A percentile compares a stretch with the other conserved stretches of the same genome.
These are phyloP conservation scores for Phytopythium oedochilum DNA, from an alignment of 352 stramenopile species.

Conservation along the genomic window DNA sequence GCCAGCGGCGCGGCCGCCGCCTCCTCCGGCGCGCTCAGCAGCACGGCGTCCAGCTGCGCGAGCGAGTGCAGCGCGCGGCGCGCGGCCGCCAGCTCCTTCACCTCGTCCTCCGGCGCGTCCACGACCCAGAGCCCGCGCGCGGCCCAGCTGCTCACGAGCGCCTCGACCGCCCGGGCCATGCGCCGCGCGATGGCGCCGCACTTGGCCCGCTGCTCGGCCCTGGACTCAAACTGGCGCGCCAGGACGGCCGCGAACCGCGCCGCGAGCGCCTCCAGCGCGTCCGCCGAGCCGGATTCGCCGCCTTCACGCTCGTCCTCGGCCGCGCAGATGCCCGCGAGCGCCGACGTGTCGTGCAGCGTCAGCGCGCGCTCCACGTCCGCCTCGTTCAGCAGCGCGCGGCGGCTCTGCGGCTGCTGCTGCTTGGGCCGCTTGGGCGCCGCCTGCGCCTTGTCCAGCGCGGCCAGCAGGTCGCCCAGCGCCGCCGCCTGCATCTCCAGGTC, in stretches of 20 bases:
- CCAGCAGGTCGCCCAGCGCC: constrained; percentile 27
- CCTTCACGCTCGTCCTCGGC: constrained; percentile 3
- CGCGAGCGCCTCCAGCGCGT: constrained; percentile 16
- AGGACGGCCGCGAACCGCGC: constrained; percentile 29
- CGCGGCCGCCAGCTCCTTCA: constrained; percentile 26
- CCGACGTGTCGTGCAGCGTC: constrained; percentile 14
- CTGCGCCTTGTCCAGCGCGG: constrained; percentile 23
- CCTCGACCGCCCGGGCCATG: constrained; percentile 6
- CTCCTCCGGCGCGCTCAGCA: not conserved
- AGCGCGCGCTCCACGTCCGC: constrained; percentile 50
- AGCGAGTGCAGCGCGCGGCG: constrained; percentile 38
- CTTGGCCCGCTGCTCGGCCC: constrained; percentile 25
- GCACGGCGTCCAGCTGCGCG: constrained; percentile 26
- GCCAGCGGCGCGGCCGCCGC: constrained; percentile 3
- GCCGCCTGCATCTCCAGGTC: constrained; percentile 24
- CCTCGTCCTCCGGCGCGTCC: constrained; percentile 10
- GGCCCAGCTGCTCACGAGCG: constrained; percentile 24
- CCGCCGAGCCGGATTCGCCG: not conserved
- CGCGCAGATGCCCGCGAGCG: not conserved
- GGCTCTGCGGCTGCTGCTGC: not conserved
- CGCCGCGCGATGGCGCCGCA: constrained; percentile 17
- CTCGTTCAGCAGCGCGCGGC: constrained; percentile 37
- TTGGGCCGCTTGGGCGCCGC: not conserved
- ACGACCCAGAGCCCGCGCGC: not conserved
- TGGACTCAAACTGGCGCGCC: constrained; percentile 35